These are phyloP conservation scores for Talaromyces verruculosus DNA, from an alignment of 2,329 filamentous ascomycete species.

Conservation along the genomic window DNA sequence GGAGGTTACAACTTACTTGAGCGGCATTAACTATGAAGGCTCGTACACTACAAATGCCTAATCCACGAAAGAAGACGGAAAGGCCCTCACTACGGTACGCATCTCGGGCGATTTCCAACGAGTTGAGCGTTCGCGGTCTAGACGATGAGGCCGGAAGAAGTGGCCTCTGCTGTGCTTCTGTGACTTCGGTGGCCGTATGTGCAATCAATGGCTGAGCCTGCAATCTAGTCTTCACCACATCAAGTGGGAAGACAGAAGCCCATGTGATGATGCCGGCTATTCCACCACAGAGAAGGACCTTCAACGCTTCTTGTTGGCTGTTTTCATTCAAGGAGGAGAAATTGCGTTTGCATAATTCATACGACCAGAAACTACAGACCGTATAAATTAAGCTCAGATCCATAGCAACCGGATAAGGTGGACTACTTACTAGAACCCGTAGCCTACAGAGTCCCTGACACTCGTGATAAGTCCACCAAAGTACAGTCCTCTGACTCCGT, in stretches of 20 bases:
- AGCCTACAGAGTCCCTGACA: conserved; percentile 82
- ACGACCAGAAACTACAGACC: conserved; percentile 72
- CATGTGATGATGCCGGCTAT: conserved; percentile 85
- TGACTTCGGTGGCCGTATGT: conserved; percentile 23
- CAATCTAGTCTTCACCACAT: conserved; percentile 89
- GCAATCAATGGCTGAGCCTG: conserved; percentile 63
- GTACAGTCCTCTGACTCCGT: conserved; percentile 71
- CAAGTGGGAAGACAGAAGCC: conserved; percentile 86
- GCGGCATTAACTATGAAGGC: conserved; percentile 93
- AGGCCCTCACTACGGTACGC: conserved; percentile 66
- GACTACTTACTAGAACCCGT: conserved; percentile 76
- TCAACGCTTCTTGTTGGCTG: conserved; percentile 55
- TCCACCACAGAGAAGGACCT: conserved; percentile 78
- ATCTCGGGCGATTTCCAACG: conserved; percentile 63
- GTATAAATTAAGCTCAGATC: background rate
- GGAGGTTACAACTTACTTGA: conserved; percentile 47
- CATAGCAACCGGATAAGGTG: background rate
- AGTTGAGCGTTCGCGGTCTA: conserved; percentile 43
- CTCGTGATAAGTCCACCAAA: conserved; percentile 79
- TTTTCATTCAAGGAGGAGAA: conserved; percentile 51
- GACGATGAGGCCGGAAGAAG: conserved; percentile 20
- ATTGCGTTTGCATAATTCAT: conserved; percentile 69
- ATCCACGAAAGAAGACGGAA: conserved; percentile 67
- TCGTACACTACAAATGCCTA: conserved; percentile 77
- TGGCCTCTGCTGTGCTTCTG: conserved; percentile 29